Percentiles rank a stretch among this genome's conserved stretches.
Conservation (phyloP, 331 rosid genomes). For the Arachis monticola region DNA sequence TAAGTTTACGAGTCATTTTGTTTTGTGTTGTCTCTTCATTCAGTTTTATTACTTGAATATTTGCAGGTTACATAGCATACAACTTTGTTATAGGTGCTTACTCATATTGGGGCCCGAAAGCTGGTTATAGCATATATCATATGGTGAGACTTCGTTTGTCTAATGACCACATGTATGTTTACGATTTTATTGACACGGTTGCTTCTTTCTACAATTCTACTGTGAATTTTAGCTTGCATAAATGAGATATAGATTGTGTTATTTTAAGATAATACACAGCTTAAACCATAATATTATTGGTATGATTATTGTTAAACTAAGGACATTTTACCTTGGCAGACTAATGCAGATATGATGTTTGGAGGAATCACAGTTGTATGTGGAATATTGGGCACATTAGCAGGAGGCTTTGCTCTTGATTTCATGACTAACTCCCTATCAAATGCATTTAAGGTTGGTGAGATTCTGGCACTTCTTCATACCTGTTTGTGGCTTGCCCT, state of each 20-base stretch:
- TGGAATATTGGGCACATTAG: conserved; percentile 86
- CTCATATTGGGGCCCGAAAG: conserved; percentile 98
- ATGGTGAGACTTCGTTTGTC: conserved; percentile 63
- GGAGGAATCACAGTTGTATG: conserved; percentile 84
- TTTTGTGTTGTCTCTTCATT: conserved; percentile 23
- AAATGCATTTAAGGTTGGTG: conserved; percentile 91
- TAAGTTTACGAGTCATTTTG: no score
- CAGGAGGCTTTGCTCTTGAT: conserved; percentile 83
- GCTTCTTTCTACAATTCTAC: background rate
- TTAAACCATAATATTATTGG: conserved; percentile 19
- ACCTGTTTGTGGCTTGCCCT: conserved; percentile 23
- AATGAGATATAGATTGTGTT: conserved; percentile 4
- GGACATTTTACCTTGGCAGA: conserved; percentile 58
- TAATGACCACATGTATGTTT: background rate
- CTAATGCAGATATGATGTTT: conserved; percentile 79
- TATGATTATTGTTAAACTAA: background rate
- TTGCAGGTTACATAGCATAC: conserved; percentile 79
- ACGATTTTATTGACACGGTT: conserved; percentile 26
- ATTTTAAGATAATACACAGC: conserved; percentile 8
- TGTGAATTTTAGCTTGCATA: conserved; percentile 17
- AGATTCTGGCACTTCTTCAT: conserved; percentile 16
- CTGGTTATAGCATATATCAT: conserved; percentile 81
- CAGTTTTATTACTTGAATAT: conserved; percentile 23
- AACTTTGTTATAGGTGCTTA: conserved; percentile 91
- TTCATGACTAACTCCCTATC: conserved; percentile 60